Evolutionary conservation across 2,329 filamentous ascomycete genomes (phyloP).

Genomic region (Fusarium nisikadoi): DNA sequence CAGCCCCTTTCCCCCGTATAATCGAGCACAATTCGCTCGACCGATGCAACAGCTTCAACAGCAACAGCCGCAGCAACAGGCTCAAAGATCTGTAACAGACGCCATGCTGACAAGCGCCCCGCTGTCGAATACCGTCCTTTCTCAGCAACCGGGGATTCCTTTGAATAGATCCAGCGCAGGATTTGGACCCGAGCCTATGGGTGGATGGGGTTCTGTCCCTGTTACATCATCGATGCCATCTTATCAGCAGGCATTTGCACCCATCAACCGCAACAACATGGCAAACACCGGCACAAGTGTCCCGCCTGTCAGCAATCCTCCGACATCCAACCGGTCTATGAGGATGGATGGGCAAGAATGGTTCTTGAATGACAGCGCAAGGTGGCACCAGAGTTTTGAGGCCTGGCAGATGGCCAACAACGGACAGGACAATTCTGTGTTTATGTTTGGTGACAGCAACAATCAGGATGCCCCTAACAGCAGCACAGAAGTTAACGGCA

Average conservation of each 20-base stretch:
- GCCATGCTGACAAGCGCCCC: constrained; percentile 29
- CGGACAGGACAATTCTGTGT: constrained; percentile 42
- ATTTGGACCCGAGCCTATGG: constrained; percentile 41
- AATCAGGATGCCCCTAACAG: constrained; percentile 34
- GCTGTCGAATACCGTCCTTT: constrained; percentile 11
- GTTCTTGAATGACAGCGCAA: constrained; percentile 67
- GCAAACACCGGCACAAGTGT: constrained; percentile 20
- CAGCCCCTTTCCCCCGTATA: constrained; percentile 50
- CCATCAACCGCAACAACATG: constrained; percentile 30
- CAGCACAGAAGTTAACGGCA: constrained; percentile 26
- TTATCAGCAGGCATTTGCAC: constrained; percentile 37
- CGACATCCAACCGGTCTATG: constrained; percentile 36
- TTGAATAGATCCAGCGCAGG: constrained; percentile 37
- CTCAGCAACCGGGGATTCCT: constrained; percentile 33
- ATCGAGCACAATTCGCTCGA: constrained; percentile 42
- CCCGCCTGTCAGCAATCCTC: constrained; percentile 36
- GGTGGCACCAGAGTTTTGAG: constrained; percentile 68
- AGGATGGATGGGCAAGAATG: constrained; percentile 65
- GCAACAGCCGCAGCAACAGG: constrained; percentile 17
- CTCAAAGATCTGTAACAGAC: constrained; percentile 22
- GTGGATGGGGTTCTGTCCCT: constrained; percentile 41
- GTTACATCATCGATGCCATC: constrained; percentile 33
- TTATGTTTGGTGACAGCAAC: constrained; percentile 44
- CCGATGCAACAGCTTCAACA: constrained; percentile 35
- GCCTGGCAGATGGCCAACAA: constrained; percentile 58